These are phyloP conservation scores for Hericium erinaceus DNA, from an alignment of 768 basidiomycete species.

Conservation along the genomic window DNA sequence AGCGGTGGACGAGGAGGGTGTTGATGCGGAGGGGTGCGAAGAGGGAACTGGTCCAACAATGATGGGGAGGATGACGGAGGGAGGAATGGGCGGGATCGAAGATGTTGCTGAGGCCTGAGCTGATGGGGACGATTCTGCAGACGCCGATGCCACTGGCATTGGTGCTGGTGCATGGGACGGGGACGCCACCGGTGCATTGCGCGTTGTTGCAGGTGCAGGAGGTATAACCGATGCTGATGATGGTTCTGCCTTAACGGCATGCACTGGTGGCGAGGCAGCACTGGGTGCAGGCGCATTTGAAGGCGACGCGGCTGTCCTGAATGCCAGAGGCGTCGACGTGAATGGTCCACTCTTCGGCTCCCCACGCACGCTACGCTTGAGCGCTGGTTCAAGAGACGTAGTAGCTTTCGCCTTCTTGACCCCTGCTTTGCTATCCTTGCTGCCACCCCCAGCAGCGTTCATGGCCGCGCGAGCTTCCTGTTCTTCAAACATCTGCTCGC, in stretches of 20 bases:
- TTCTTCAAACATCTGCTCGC: slow-evolving; percentile 59
- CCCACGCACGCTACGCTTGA: slow-evolving; percentile 64
- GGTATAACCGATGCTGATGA: slow-evolving; percentile 2
- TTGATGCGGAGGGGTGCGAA: slow-evolving; percentile 44
- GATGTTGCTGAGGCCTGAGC: slow-evolving; percentile 1
- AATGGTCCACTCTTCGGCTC: slow-evolving; percentile 47
- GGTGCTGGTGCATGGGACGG: slow-evolving; percentile 16
- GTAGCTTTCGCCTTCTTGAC: slow-evolving; percentile 10
- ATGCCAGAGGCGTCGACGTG: slow-evolving; percentile 51
- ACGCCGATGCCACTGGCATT: neutral
- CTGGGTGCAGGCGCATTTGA: slow-evolving; percentile 2
- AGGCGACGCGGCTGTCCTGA: slow-evolving; percentile 28
- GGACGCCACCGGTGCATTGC: slow-evolving; percentile 10
- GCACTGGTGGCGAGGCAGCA: slow-evolving; percentile 5
- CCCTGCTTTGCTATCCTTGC: slow-evolving; percentile 50
- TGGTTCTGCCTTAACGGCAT: slow-evolving; percentile 18
- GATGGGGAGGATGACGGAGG: slow-evolving; percentile 63
- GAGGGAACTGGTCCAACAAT: slow-evolving; percentile 64
- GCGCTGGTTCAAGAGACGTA: slow-evolving; percentile 45
- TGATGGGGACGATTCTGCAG: neutral
- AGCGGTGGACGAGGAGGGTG: slow-evolving; percentile 29
- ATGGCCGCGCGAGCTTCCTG: slow-evolving; percentile 43
- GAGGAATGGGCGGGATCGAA: slow-evolving; percentile 21
- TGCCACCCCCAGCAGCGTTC: slow-evolving; percentile 20
- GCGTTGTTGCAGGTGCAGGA: slow-evolving; percentile 14